Conservation (phyloP, 148 eudicot genomes). For the Heliamphora exappendiculata region DNA sequence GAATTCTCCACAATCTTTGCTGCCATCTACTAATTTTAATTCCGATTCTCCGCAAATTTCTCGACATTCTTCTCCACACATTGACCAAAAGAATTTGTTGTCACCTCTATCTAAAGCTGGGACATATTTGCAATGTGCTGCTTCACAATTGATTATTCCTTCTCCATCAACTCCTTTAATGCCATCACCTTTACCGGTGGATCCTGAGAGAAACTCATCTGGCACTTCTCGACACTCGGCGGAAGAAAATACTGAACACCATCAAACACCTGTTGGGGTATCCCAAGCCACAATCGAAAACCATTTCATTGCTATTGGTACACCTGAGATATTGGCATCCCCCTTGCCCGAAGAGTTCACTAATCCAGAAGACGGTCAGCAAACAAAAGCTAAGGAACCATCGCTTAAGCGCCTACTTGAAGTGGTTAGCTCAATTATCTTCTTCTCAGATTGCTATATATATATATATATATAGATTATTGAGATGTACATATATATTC, state of each 20-base stretch:
- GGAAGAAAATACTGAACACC: slow-evolving; percentile 1
- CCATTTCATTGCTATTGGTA: background rate
- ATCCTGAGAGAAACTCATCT: slow-evolving; percentile 4
- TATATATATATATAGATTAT: too few species aligned
- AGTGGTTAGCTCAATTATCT: slow-evolving; percentile 14
- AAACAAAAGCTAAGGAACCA: background rate
- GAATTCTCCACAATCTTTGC: background rate
- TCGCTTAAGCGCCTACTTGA: slow-evolving; percentile 15
- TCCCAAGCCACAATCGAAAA: background rate
- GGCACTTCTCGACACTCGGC: background rate
- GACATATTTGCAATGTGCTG: slow-evolving; percentile 3
- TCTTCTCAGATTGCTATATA: background rate
- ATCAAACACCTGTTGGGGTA: background rate
- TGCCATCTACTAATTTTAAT: slow-evolving; percentile 1
- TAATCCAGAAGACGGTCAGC: slow-evolving; percentile 2
- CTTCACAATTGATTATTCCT: slow-evolving; percentile 7
- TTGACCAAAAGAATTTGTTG: slow-evolving; percentile 6
- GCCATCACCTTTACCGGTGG: slow-evolving; percentile 11
- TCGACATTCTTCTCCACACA: slow-evolving; percentile 13
- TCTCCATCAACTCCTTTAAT: slow-evolving; percentile 23
- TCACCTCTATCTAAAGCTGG: slow-evolving; percentile 13
- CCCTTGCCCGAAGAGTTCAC: slow-evolving; percentile 5
- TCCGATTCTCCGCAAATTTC: slow-evolving; percentile 13
- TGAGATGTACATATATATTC: background rate
- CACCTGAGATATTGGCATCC: background rate